Evolutionary conservation across 2,329 filamentous ascomycete species (phyloP), one percentile per base, ranked within the genome.

Genomic region (Claviceps maximensis): DNA sequence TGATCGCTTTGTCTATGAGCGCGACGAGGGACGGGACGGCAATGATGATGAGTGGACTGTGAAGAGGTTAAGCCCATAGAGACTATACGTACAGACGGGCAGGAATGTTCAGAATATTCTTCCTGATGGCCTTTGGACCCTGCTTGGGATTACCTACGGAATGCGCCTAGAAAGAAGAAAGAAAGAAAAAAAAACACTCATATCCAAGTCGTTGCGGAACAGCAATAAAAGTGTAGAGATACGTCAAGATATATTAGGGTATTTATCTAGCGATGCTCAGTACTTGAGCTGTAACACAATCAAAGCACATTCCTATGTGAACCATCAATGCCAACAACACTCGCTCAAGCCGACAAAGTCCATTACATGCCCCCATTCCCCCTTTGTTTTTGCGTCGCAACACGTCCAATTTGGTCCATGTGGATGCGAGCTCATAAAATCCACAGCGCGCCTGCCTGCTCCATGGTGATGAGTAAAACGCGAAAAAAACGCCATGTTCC

Each of bases 1-100:
- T 71, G 93, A 98, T 74, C 84, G 93, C 25, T 97, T 98, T 67
- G 78, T 83, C 56, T 97, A 96, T 70, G 80, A 82, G 53, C 82
- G 79, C 65, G 75, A 79, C 49, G 73, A 72, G 51, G 68, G 60
- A 23, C 67, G 61, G 19, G 68, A 53, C 1, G 53, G 21, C 8
- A 44, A 54, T 49, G 65, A 62, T 12, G 70, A 60, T 17, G 67
- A 69, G 52, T 90, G 86, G 86, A 78, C 70, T 62, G 70, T 93
- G 60, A 77, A 88, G 61, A 81, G 87, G 61, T 66, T 90, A 66
- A 90, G 86, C 63, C 87, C 87, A 19, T 90, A 9, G 25, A 49
- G 45, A 40, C 33, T 17, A 6, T 23, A 25, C 13, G 15, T 21
- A 21, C 10, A 21, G 1, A 33, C 31, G 12, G 31, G 31, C 9